Evolutionary conservation across 305 asterid genomes (phyloP).

Genomic region (Fraxinus platypoda): DNA sequence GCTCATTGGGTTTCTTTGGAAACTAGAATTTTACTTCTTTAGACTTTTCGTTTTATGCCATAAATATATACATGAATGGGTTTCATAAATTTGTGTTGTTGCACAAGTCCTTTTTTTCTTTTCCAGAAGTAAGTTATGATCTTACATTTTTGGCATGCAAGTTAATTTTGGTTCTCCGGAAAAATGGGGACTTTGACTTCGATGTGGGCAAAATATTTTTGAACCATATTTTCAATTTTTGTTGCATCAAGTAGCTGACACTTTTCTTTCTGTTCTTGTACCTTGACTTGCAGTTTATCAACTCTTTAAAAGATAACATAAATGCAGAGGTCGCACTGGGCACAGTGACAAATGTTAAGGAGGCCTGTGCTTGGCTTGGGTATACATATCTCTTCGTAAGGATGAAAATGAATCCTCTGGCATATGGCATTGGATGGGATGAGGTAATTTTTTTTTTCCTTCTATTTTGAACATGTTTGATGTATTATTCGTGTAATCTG

Average conservation of each 20-base stretch:
- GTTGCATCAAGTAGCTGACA: slow-evolving; percentile 17
- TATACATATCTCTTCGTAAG: slow-evolving; percentile 96
- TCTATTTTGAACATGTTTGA: slow-evolving; percentile 16
- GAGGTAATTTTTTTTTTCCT: slow-evolving; percentile 58
- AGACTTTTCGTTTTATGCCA: slow-evolving; percentile 10
- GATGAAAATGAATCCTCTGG: slow-evolving; percentile 98
- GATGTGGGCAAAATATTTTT: slow-evolving; percentile 4
- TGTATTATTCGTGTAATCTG: slow-evolving; percentile 1
- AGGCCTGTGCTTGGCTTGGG: slow-evolving; percentile 99
- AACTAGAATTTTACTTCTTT: slow-evolving; percentile 5
- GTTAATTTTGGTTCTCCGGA: slow-evolving; percentile 15
- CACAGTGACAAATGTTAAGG: slow-evolving; percentile 97
- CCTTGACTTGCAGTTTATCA: slow-evolving; percentile 72
- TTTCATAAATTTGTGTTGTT: background rate
- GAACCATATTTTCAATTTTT: slow-evolving; percentile 10
- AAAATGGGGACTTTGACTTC: slow-evolving; percentile 10
- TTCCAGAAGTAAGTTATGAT: slow-evolving; percentile 11
- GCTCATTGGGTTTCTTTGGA: slow-evolving; percentile 6
- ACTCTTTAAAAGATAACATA: slow-evolving; percentile 87
- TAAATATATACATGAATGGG: background rate
- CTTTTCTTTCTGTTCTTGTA: slow-evolving; percentile 19
- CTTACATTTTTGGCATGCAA: slow-evolving; percentile 1
- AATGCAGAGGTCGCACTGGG: slow-evolving; percentile 99
- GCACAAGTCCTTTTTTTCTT: background rate
- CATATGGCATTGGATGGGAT: slow-evolving; percentile 99